Percentiles rank a stretch among this genome's conserved stretches.
phyloP scores from a whole-genome alignment of 2,329 filamentous ascomycete genomes.

The Aureobasidium sp. region DNA sequence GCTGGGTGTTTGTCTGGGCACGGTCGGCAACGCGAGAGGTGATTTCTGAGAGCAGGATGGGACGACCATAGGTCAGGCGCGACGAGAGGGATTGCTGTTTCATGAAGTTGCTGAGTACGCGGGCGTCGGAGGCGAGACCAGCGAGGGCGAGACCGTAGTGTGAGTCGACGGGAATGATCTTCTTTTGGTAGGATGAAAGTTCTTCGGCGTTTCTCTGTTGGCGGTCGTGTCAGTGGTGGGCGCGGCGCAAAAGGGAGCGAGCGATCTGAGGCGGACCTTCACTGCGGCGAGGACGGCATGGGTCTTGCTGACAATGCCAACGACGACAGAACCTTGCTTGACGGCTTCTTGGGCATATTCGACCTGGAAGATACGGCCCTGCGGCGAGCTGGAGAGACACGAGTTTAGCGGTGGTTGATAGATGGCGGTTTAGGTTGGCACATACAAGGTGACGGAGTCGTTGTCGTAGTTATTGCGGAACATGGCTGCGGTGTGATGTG shows the following conservation, averaged over 20 bases:
- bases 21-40: constrained; percentile 91
- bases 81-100: constrained; percentile 97
- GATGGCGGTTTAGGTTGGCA: constrained; percentile 15
- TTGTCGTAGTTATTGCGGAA: constrained; percentile 99
- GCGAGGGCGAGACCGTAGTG: constrained; percentile 94
- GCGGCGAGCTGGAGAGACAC: constrained; percentile 70
- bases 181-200: constrained; percentile 99
- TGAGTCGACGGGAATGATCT: constrained; percentile 92
- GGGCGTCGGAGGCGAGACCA: constrained; percentile 92
- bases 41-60: constrained; percentile 82
- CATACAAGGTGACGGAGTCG: constrained; percentile 98
- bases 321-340: constrained; percentile 97
- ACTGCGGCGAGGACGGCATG: constrained; percentile 92
- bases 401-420: neutral
- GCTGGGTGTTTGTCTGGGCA: constrained; percentile 95
- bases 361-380: constrained; percentile 99
- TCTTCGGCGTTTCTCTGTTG: constrained; percentile 92
- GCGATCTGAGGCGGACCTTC: constrained; percentile 56
- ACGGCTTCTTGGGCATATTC: constrained; percentile 98
- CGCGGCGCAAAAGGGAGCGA: neutral
- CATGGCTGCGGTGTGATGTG: constrained; percentile 51
- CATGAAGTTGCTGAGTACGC: constrained; percentile 99
- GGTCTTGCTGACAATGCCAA: constrained; percentile 95
- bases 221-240: neutral
- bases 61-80: constrained; percentile 89